Percentiles rank a stretch among this genome's conserved stretches.
These are phyloP conservation scores for Mucor irregularis DNA, from an alignment of 371 early-diverging fungal species.

Conservation along the genomic window DNA sequence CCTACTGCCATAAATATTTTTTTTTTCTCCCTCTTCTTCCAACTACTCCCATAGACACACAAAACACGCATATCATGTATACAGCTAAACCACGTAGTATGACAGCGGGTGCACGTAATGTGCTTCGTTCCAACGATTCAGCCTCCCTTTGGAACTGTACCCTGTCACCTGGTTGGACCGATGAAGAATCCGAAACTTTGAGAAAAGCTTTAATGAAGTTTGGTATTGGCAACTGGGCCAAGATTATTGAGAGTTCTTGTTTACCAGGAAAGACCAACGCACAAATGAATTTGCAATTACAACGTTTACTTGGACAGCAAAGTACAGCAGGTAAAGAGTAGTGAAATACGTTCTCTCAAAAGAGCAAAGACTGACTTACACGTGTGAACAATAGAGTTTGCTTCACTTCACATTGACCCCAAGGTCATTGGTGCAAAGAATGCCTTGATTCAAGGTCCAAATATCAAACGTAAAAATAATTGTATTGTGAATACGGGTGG, in stretches of 20 bases:
- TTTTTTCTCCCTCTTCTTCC: conserved; percentile 17
- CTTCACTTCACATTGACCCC: conserved; percentile 88
- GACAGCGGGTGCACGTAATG: conserved; percentile 86
- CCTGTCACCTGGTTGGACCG: conserved; percentile 89
- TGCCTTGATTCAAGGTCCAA: conserved; percentile 74
- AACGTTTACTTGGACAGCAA: conserved; percentile 92
- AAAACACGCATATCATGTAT: neutral
- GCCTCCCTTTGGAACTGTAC: conserved; percentile 92
- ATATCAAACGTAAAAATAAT: conserved; percentile 87
- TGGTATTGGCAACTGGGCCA: conserved; percentile 94
- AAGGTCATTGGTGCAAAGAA: conserved; percentile 80
- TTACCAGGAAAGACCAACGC: conserved; percentile 89
- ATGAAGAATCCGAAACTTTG: conserved; percentile 80
- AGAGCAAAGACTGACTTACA: neutral
- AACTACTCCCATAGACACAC: neutral
- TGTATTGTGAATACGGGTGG: conserved; percentile 89
- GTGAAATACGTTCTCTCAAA: too few relatives aligned
- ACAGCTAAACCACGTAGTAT: conserved; percentile 77
- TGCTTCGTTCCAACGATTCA: conserved; percentile 89
- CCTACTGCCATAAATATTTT: neutral
- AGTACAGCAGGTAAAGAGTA: conserved; percentile 72
- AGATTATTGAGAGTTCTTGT: conserved; percentile 86
- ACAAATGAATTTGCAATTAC: conserved; percentile 93
- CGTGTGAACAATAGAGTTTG: conserved; percentile 81
- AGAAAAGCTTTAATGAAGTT: conserved; percentile 85